phyloP scores from a whole-genome alignment of 2,329 filamentous ascomycete genomes.

The Akanthomyces dipterigenus region DNA sequence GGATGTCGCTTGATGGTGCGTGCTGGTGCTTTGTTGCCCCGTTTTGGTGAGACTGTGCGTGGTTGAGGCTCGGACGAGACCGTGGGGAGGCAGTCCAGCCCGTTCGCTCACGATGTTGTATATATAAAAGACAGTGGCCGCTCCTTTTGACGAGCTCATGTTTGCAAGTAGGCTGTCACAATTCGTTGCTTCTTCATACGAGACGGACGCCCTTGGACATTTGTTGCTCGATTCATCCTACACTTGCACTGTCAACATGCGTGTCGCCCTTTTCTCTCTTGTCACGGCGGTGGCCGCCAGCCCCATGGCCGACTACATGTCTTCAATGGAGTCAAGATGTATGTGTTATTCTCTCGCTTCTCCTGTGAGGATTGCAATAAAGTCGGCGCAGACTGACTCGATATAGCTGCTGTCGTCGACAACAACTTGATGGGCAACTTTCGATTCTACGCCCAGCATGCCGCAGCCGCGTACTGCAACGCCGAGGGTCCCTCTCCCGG shows the following conservation, averaged over 20 bases:
- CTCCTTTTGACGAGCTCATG: not conserved
- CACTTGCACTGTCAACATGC: slow-evolving; percentile 16
- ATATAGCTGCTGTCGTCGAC: slow-evolving; percentile 20
- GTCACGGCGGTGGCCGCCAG: slow-evolving; percentile 21
- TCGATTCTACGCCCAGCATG: slow-evolving; percentile 44
- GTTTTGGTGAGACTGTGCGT: not conserved
- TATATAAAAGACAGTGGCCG: not conserved
- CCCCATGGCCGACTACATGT: slow-evolving; percentile 20
- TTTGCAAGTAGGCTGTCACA: not conserved
- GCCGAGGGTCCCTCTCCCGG: slow-evolving; percentile 29
- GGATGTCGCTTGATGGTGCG: not conserved
- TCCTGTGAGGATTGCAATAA: too few relatives aligned
- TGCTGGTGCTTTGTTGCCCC: not conserved
- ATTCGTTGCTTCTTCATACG: not conserved
- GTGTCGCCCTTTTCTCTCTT: slow-evolving; percentile 20
- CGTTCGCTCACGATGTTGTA: not conserved
- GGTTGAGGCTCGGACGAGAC: not conserved
- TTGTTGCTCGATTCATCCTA: not conserved
- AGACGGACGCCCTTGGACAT: not conserved
- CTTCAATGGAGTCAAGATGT: slow-evolving; percentile 29
- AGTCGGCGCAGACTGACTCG: not conserved
- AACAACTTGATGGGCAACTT: slow-evolving; percentile 31
- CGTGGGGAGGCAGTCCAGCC: not conserved
- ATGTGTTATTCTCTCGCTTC: slow-evolving; percentile 10
- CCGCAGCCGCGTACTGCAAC: slow-evolving; percentile 50